Evolutionary conservation across 257 asterid species (phyloP).

Genomic region (Nicotiana noctiflora): DNA sequence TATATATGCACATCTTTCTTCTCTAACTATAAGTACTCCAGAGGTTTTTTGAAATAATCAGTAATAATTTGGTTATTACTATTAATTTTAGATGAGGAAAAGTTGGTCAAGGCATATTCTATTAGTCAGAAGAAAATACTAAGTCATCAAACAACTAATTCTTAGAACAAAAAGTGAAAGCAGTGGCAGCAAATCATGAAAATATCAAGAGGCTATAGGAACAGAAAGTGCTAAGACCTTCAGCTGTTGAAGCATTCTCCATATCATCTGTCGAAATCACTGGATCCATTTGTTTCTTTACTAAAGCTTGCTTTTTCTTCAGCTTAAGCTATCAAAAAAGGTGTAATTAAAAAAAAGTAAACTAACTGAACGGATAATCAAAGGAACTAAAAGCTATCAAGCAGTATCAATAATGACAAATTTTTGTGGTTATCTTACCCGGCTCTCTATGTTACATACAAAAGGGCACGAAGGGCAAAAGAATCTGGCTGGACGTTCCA

Average conservation of each 20-base stretch:
- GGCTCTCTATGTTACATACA: constrained; percentile 38
- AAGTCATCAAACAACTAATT: neutral
- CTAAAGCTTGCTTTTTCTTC: constrained; percentile 43
- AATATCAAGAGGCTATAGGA: neutral
- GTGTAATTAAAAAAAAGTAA: neutral
- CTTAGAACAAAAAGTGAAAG: neutral
- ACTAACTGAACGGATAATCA: neutral
- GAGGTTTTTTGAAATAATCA: neutral
- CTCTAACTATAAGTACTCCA: neutral
- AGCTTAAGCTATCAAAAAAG: constrained; percentile 46
- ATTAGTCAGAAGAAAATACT: neutral
- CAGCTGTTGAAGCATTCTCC: constrained; percentile 35
- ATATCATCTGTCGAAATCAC: constrained; percentile 51
- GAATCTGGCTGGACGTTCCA: constrained; percentile 46
- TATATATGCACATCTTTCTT: neutral
- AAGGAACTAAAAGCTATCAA: neutral
- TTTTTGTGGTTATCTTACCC: constrained; percentile 24
- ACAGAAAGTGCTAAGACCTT: constrained; percentile 31
- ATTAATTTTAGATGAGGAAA: neutral
- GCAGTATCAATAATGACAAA: neutral
- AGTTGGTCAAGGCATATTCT: neutral
- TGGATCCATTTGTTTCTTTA: constrained; percentile 60
- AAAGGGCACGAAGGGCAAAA: constrained; percentile 66
- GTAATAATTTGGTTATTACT: neutral
- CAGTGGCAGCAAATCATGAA: neutral